A percentile compares a stretch with the other conserved stretches of the same genome.
Conservation (phyloP, 2,329 filamentous ascomycete species). For the Trichoderma oligosporum region DNA sequence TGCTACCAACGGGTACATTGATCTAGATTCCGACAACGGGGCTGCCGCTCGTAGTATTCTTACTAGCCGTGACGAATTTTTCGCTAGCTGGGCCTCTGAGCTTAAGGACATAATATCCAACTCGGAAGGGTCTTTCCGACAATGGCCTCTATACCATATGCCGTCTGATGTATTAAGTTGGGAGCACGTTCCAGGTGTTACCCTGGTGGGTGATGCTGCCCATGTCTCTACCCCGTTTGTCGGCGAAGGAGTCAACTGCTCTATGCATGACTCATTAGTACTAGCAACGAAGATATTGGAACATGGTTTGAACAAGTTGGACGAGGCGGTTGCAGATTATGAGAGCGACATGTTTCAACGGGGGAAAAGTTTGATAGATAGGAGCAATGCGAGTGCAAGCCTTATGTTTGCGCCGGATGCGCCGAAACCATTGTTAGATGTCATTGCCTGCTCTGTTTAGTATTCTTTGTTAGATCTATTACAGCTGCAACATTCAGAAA, state of each 20-base stretch:
- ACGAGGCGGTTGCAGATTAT: background rate
- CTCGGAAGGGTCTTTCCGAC: background rate
- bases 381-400: background rate
- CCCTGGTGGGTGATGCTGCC: slow-evolving; percentile 6
- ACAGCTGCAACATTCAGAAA: too few relatives aligned
- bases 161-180: background rate
- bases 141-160: slow-evolving; percentile 7
- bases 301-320: background rate
- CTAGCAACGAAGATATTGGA: background rate
- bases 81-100: background rate
- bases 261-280: slow-evolving; percentile 5
- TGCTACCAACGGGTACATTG: background rate
- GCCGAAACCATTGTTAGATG: background rate
- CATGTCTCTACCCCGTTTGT: slow-evolving; percentile 3
- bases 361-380: slow-evolving; percentile 1
- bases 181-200: background rate
- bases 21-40: background rate
- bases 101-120: slow-evolving; percentile 7
- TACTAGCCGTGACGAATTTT: background rate
- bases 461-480: too few relatives aligned
- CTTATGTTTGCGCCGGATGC: slow-evolving; percentile 3
- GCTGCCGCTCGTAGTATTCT: background rate
- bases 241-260: slow-evolving; percentile 15
- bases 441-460: too few relatives aligned
- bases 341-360: slow-evolving; percentile 15